Base-by-base conservation (phyloP, 2,329 filamentous ascomycete genomes). In the Pseudogymnoascus sp. region DNA sequence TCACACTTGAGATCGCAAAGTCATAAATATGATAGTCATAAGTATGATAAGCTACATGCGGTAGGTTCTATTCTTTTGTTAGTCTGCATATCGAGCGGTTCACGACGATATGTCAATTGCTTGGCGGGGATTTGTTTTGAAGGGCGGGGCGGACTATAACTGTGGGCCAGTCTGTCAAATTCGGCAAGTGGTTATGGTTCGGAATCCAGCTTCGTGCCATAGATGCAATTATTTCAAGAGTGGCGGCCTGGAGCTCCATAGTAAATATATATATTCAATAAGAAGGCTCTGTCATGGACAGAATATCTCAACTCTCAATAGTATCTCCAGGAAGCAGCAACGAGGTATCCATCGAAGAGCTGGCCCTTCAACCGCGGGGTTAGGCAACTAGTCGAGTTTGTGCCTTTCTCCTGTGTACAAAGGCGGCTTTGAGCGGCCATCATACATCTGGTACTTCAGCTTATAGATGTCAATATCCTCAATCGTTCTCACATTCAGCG, bases 401-500 rank as follows among this genome's bases (percentile, higher is more conserved):
- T 57, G 47, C 26, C 47, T 57, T 57, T 57, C 51, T 12, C 51
- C 63, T 10, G 59, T 60, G 54, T 68, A 68, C 40, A 63, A 37
- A 12, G 63, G 62, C 29, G 62, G 63, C 26, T 63, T 63, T 21
- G 60, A 66, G 34, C 57, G 59, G 0, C 67, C 67, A 64, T 68
- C 64, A 63, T 68, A 66, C 29, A 62, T 34, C 10, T 31, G 29
- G 11, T 60, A 40, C 47, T 64, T 64, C 45, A 67, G 60, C 21
- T 29, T 39, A 16, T 61, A 45, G 11, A 65, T 21, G 29, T 66
- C 42, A 14, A 67, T 21, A 16, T 62, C 61, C 42, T 64, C 60
- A 34, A 66, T 64, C 0, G 64, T 68, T 54, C 64, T 62, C n/a
- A 68, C 57, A 63, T 68, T 68, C 3, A 68, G n/a, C 10, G 67